Evolutionary conservation across 2,329 filamentous ascomycete genomes (phyloP), one percentile per base, ranked within the genome.

Genomic region (Neopestalotiopsis rosae): DNA sequence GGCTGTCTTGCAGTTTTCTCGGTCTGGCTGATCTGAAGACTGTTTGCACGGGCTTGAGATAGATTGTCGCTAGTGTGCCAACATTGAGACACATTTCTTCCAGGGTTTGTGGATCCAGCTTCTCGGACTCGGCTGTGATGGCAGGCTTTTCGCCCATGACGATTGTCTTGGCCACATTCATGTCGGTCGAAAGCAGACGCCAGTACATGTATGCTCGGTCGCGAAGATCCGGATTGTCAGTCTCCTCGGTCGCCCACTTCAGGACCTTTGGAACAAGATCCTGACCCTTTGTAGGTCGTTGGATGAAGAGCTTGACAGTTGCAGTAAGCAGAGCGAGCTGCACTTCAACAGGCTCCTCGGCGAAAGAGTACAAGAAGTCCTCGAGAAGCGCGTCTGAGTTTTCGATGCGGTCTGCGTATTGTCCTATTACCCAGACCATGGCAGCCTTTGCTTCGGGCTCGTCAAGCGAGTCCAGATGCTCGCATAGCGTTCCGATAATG

Each of bases 181-280:
- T 95, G 79, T 98, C 95, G 0, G 94, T 97, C 1, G 94, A 97
- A 1, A 99, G 87, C 14, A 99, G 87, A 4, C 96, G 93, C 96
- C 96, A 99, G 85, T 99, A 99, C 95, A 99, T 98, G 84, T 98
- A 99, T 0, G 96, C 96, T 75, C 96, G 88, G 79, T 99, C 96
- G 72, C 96, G 91, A 34, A 99, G 89, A 81, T 99, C 96, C 0
- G 96, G 96, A 80, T 99, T 98, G 78, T 99, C 96, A n/a, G 95
- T 98, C 80, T 98, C 96, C 80, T 98, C 96, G 0, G 96, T 99
- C 4, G 96, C 97, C 95, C 96, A 98, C 81, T 98, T 98, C 65
- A 99, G 85, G 2, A 98, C 95, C 76, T 94, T 94, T 0, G 95
- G 96, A 0, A 99, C 95, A 6, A 99, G 86, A 66, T 97, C 91